Evolutionary conservation across 805 yeast genomes (phyloP).

Genomic region (Candida ficus): DNA sequence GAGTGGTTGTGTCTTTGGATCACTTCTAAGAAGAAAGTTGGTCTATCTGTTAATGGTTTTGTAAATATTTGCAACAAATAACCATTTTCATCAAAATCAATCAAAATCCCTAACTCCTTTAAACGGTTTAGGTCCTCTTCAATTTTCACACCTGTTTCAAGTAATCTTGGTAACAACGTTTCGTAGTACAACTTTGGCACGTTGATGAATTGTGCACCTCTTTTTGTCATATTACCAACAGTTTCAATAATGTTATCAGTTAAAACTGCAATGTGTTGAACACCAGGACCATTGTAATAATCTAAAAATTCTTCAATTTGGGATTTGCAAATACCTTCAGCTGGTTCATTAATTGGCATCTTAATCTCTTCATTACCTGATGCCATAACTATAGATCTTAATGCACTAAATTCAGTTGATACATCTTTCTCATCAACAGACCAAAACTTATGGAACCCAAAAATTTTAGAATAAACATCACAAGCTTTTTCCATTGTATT

Average conservation of each 20-base stretch:
- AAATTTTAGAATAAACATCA: constrained; percentile 50
- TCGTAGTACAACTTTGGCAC: constrained; percentile 57
- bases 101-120: constrained; percentile 50
- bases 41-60: constrained; percentile 69
- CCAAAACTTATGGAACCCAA: constrained; percentile 79
- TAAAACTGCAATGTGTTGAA: constrained; percentile 74
- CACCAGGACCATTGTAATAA: constrained; percentile 74
- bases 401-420: constrained; percentile 63
- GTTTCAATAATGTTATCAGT: constrained; percentile 58
- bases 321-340: constrained; percentile 55
- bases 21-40: constrained; percentile 76
- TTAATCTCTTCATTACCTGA: constrained; percentile 58
- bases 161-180: constrained; percentile 41
- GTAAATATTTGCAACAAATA: constrained; percentile 79
- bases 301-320: constrained; percentile 82
- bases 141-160: constrained; percentile 37
- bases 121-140: constrained; percentile 49
- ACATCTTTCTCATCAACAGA: constrained; percentile 77
- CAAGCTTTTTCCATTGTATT: constrained; percentile 55
- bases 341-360: constrained; percentile 87
- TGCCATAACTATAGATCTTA: constrained; percentile 74
- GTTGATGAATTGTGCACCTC: constrained; percentile 67
- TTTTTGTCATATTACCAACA: constrained; percentile 43
- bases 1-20: constrained; percentile 75
- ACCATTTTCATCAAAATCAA: constrained; percentile 76